phyloP scores from a whole-genome alignment of 345 rosid species.

The Euphorbia peplus region DNA sequence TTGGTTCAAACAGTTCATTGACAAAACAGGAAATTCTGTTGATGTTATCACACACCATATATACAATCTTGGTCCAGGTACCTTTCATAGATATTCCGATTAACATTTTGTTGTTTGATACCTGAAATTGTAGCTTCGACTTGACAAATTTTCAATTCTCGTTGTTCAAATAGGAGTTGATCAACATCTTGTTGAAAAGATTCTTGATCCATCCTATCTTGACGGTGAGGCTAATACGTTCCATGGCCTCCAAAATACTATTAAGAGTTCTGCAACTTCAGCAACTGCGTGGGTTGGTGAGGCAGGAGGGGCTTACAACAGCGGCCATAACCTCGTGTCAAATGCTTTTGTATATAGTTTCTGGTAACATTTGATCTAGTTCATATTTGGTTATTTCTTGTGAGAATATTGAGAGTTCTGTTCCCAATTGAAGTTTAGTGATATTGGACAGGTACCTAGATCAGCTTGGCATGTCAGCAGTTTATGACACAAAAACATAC shows the following conservation, averaged over 20 bases:
- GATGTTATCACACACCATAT: constrained; percentile 79
- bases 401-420: constrained; percentile 19
- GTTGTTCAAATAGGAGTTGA: constrained; percentile 57
- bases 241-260: constrained; percentile 42
- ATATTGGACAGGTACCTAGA: constrained; percentile 75
- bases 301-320: constrained; percentile 95
- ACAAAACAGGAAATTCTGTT: constrained; percentile 44
- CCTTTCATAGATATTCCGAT: constrained; percentile 1
- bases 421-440: constrained; percentile 1
- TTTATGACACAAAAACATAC: constrained; percentile 70
- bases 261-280: constrained; percentile 52
- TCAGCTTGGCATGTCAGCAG: constrained; percentile 78
- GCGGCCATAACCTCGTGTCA: constrained; percentile 71
- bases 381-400: constrained; percentile 74
- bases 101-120: constrained; percentile 6
- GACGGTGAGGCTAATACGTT: constrained; percentile 55
- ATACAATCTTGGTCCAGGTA: constrained; percentile 97
- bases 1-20: constrained; percentile 66
- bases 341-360: constrained; percentile 87
- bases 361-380: constrained; percentile 55
- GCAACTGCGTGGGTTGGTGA: constrained; percentile 91
- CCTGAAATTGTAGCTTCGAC: constrained; percentile 8
- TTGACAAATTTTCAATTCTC: constrained; percentile 9
- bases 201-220: constrained; percentile 67
- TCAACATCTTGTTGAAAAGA: constrained; percentile 53